Evolutionary conservation across 176 grass and related monocot genomes (phyloP).

Genomic region (Avena insularis): DNA sequence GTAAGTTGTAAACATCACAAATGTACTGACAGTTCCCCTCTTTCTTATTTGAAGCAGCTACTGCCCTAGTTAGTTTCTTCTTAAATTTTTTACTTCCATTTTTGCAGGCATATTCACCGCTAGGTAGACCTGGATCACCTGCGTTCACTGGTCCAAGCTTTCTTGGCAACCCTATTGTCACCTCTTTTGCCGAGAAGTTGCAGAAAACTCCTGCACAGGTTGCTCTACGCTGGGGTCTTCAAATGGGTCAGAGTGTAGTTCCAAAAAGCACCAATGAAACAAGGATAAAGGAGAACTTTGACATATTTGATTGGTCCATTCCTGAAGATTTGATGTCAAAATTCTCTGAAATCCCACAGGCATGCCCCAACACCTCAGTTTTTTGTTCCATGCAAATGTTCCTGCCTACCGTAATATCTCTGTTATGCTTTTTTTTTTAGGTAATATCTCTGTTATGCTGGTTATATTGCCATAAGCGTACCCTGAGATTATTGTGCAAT

Average conservation of each 20-base stretch:
- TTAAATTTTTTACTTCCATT: not conserved
- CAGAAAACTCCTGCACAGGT: conserved; percentile 74
- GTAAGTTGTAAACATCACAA: conserved; percentile 53
- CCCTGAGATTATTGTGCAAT: not conserved
- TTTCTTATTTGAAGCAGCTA: not conserved
- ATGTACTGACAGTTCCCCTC: not conserved
- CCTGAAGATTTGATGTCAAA: conserved; percentile 56
- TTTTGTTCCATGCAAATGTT: not conserved
- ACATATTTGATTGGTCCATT: conserved; percentile 76
- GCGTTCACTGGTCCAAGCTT: conserved; percentile 48
- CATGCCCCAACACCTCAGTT: not conserved
- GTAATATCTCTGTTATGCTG: not conserved
- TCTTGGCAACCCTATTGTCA: conserved; percentile 46
- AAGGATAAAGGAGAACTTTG: conserved; percentile 73
- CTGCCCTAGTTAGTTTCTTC: not conserved
- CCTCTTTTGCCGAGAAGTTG: conserved; percentile 59
- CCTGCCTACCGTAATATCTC: not conserved
- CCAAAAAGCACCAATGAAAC: conserved; percentile 67
- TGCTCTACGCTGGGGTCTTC: conserved; percentile 67
- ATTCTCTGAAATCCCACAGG: conserved; percentile 66
- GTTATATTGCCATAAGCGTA: not conserved
- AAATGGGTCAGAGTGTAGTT: conserved; percentile 73
- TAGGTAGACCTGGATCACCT: conserved; percentile 62
- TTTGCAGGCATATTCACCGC: conserved; percentile 70
- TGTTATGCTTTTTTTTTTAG: not conserved